These are phyloP conservation scores for Diophrys appendiculata DNA, from an alignment of 73 alveolate genomes.

Conservation along the genomic window DNA sequence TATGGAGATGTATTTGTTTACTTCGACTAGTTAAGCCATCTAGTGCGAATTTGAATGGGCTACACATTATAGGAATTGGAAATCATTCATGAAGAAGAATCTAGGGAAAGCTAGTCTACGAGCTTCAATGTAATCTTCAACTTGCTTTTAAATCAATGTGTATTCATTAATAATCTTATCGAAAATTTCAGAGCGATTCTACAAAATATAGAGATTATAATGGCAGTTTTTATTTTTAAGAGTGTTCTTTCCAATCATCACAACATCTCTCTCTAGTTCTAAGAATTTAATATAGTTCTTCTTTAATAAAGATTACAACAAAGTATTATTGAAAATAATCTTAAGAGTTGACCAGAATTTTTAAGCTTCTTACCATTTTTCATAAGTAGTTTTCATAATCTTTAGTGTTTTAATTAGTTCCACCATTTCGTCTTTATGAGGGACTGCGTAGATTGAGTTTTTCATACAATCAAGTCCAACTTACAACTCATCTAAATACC, in stretches of 20 bases:
- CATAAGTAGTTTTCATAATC: slow-evolving; percentile 58
- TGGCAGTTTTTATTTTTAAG: slow-evolving; percentile 55
- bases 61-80: slow-evolving; percentile 55
- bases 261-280: slow-evolving; percentile 3
- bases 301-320: neutral
- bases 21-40: slow-evolving; percentile 10
- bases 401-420: slow-evolving; percentile 59
- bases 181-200: slow-evolving; percentile 41
- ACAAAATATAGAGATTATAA: slow-evolving; percentile 39
- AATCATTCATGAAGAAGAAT: slow-evolving; percentile 71
- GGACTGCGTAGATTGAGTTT: slow-evolving; percentile 37
- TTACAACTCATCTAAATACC: slow-evolving; percentile 52
- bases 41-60: neutral
- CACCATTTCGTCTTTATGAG: slow-evolving; percentile 51
- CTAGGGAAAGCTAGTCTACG: slow-evolving; percentile 69
- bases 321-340: slow-evolving; percentile 36
- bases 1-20: slow-evolving; percentile 36
- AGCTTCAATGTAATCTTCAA: slow-evolving; percentile 63
- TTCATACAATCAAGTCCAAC: slow-evolving; percentile 42
- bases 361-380: slow-evolving; percentile 60
- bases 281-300: slow-evolving; percentile 2
- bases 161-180: slow-evolving; percentile 30
- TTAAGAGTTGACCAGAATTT: slow-evolving; percentile 67
- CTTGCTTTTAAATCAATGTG: slow-evolving; percentile 30
- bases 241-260: slow-evolving; percentile 58